Base-by-base conservation (phyloP, 768 basidiomycete species). In the Saitozyma sp. region DNA sequence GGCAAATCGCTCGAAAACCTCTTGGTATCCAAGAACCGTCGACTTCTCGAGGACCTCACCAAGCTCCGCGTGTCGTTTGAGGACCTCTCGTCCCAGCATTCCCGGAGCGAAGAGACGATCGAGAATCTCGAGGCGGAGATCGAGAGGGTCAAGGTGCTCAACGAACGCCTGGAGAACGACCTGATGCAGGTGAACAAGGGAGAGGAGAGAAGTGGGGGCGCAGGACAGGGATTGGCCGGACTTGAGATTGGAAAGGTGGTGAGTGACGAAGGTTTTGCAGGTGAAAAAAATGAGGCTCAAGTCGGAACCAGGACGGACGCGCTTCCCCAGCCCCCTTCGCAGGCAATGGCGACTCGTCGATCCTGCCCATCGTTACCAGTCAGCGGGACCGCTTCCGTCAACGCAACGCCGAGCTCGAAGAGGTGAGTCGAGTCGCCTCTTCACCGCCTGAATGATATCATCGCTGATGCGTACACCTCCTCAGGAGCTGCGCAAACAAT, bases 371-470 rank as follows among this genome's bases (percentile, higher is more conserved):
- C 67, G 96, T 98, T 46, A 97, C 96, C 0, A 90, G 90, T 72
- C 96, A 99, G 76, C 85, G 96, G 61, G 96, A 99, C 76, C 85
- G 95, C n/a, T 99, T 98, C 85, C 84, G 95, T 55, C 92, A 94
- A 78, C 87, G 96, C 17, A 98, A 98, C 76, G 89, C 92, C 17
- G 96, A 99, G 74, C 84, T 99, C 14, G 95, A 99, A 81, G 95
- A 98, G 83, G 92, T 90, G 62, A 54, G 75, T 61, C 45, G 6
- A 29, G 29, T 29, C 29, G 48, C n/a, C 37, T 19, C 37, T 39
- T 51, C 11, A 49, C 19, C 42, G 64, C 56, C 48, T 50, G 40
- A 3, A 46, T 16, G 29, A 29, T 29, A 11, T 39, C 42, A 39
- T 0, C 29, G 50, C 52, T 19, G 39, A 38, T 16, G 14, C 19